Conservation (phyloP, 352 stramenopile species). For the Blastocystis sp. region DNA sequence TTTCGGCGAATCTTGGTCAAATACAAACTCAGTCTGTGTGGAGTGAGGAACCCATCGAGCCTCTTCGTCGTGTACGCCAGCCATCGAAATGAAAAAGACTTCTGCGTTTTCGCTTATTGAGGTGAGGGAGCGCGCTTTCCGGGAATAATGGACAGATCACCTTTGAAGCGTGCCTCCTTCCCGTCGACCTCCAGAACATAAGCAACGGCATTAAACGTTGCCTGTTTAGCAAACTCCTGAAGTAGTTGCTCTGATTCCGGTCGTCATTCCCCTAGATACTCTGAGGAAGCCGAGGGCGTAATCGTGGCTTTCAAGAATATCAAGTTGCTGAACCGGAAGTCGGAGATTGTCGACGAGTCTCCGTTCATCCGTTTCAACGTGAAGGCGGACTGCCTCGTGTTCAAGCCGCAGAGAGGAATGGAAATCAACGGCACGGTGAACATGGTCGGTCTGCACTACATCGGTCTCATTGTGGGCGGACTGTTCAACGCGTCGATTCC, state of each 20-base stretch:
- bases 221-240: constrained; percentile 60
- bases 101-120: constrained; percentile 43
- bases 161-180: constrained; percentile 72
- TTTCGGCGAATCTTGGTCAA: not conserved
- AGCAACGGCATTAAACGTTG: constrained; percentile 71
- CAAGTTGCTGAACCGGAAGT: constrained; percentile 62
- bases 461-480: constrained; percentile 64
- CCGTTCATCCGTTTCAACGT: constrained; percentile 73
- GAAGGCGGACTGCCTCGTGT: constrained; percentile 66
- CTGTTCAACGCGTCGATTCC: constrained; percentile 73
- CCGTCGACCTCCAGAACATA: constrained; percentile 67
- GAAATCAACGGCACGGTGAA: constrained; percentile 64
- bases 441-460: constrained; percentile 55
- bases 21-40: not conserved
- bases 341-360: constrained; percentile 71
- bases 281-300: constrained; percentile 58
- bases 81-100: not conserved
- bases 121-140: not conserved
- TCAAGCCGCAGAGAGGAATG: constrained; percentile 67
- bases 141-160: constrained; percentile 25
- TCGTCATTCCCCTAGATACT: constrained; percentile 24
- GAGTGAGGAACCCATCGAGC: not conserved
- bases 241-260: not conserved
- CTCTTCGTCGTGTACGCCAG: not conserved
- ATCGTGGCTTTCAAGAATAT: constrained; percentile 70